These are phyloP conservation scores for Chlamydomonas reinhardtii DNA, from an alignment of 163 green algal species.

Conservation along the genomic window DNA sequence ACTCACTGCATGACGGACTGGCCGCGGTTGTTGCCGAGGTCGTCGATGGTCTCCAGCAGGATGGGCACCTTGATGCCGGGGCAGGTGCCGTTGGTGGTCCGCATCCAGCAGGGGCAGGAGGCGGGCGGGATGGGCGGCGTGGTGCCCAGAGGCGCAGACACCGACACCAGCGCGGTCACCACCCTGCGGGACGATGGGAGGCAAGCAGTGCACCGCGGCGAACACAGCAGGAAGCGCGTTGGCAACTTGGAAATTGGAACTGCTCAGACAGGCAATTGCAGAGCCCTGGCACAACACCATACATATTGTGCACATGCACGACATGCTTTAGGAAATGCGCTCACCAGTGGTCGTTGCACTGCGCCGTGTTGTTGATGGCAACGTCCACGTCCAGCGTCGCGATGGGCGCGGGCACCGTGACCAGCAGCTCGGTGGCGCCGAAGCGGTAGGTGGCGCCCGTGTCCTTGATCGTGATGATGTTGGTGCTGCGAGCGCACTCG, in stretches of 20 bases:
- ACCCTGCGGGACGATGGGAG: slow-evolving; percentile 21
- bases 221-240: too few species aligned
- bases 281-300: too few species aligned
- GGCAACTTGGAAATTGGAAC: too few species aligned
- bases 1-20: slow-evolving; percentile 30
- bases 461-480: background rate
- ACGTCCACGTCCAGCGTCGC: slow-evolving; percentile 40
- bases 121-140: slow-evolving; percentile 37
- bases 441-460: slow-evolving; percentile 21
- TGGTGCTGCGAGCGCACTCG: slow-evolving; percentile 5
- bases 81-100: slow-evolving; percentile 17
- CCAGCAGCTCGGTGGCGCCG: background rate
- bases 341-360: slow-evolving; percentile 54
- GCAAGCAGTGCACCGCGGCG: too few species aligned
- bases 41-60: slow-evolving; percentile 27
- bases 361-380: too few species aligned
- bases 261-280: too few species aligned
- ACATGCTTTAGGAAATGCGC: too few species aligned
- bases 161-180: background rate
- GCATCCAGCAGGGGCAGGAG: slow-evolving; percentile 38
- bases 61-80: slow-evolving; percentile 47
- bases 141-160: background rate
- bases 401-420: background rate
- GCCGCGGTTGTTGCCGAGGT: background rate
- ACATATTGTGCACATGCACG: too few species aligned